Evolutionary conservation across 2,329 filamentous ascomycete species (phyloP).

Genomic region (Xylariaceae sp.): DNA sequence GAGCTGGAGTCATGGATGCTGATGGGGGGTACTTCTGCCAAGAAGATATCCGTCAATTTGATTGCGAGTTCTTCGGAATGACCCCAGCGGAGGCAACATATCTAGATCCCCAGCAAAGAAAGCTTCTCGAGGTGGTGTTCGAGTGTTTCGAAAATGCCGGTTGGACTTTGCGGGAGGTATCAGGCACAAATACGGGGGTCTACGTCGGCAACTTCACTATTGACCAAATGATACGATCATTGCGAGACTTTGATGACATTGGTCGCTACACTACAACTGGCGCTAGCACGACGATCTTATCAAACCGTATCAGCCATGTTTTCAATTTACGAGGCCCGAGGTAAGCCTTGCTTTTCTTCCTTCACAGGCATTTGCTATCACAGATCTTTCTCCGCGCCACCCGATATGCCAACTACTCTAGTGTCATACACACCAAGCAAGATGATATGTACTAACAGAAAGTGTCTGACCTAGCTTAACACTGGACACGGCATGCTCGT

Average conservation of each 20-base stretch:
- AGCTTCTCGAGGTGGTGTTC: constrained; percentile 33
- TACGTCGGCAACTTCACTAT: constrained; percentile 27
- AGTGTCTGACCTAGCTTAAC: constrained; percentile 10
- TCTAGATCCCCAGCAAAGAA: constrained; percentile 32
- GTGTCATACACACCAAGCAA: neutral
- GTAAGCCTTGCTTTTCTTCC: constrained; percentile 1
- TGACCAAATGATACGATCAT: constrained; percentile 18
- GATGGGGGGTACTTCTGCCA: constrained; percentile 29
- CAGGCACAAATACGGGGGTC: constrained; percentile 12
- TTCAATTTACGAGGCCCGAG: constrained; percentile 29
- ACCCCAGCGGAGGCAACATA: constrained; percentile 10
- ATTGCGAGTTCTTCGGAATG: constrained; percentile 9
- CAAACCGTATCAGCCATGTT: constrained; percentile 31
- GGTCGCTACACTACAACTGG: constrained; percentile 28
- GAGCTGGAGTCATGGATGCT: constrained; percentile 7
- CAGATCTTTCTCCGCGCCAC: too few species aligned
- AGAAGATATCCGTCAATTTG: constrained; percentile 6
- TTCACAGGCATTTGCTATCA: too few species aligned
- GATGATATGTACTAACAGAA: constrained; percentile 5
- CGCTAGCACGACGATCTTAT: constrained; percentile 21
- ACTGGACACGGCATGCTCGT: constrained; percentile 33
- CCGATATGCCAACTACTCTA: neutral
- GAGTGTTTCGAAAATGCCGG: constrained; percentile 26
- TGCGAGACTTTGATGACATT: constrained; percentile 20
- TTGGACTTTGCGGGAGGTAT: constrained; percentile 6